These are phyloP conservation scores for Diatrype stigma DNA, from an alignment of 2,329 filamentous ascomycete species.

Conservation along the genomic window DNA sequence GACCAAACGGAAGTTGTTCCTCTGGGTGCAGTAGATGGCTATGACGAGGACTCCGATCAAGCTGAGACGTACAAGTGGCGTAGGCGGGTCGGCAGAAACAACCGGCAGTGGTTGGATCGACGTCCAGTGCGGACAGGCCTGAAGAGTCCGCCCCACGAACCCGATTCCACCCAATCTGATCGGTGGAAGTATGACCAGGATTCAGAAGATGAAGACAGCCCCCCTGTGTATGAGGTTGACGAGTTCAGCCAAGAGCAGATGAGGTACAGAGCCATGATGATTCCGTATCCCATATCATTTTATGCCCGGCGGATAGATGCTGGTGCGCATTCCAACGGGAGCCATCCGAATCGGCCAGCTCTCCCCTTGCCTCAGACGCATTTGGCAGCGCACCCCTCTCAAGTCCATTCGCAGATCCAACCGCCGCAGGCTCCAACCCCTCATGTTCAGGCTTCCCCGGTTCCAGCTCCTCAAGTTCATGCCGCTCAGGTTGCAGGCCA, in stretches of 20 bases:
- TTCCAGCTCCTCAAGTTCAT: not conserved
- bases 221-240: constrained; percentile 70
- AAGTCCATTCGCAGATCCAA: constrained; percentile 6
- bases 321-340: constrained; percentile 14
- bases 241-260: constrained; percentile 59
- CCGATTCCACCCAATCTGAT: constrained; percentile 44
- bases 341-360: constrained; percentile 13
- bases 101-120: constrained; percentile 84
- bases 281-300: constrained; percentile 40
- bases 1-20: constrained; percentile 29
- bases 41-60: constrained; percentile 34
- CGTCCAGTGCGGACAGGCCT: constrained; percentile 51
- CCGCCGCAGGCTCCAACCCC: not conserved
- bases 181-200: constrained; percentile 86
- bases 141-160: constrained; percentile 27
- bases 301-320: constrained; percentile 32
- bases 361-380: constrained; percentile 17
- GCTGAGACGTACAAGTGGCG: constrained; percentile 64
- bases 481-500: constrained; percentile 8
- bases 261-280: constrained; percentile 58
- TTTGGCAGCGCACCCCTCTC: constrained; percentile 3
- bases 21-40: constrained; percentile 43
- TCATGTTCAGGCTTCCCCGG: constrained; percentile 1
- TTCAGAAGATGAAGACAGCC: constrained; percentile 71
- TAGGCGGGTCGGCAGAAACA: constrained; percentile 77